phyloP scores from a whole-genome alignment of 2,329 filamentous ascomycete genomes.

The Aurifilum marmelostoma region DNA sequence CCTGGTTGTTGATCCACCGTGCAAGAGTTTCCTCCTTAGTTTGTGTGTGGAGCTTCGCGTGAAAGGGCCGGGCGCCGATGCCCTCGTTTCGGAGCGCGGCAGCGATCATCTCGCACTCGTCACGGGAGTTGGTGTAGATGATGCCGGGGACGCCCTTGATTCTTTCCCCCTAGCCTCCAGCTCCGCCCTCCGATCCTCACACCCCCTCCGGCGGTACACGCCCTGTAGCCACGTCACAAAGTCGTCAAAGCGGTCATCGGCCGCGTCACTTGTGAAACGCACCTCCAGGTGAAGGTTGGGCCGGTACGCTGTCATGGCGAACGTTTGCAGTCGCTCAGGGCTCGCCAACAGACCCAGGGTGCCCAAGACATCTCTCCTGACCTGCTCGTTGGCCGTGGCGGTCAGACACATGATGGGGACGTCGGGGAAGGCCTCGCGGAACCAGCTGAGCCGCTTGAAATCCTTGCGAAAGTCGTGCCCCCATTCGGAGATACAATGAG shows the following conservation, averaged over 20 bases:
- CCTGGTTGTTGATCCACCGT: conserved; percentile 72
- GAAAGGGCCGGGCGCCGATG: conserved; percentile 74
- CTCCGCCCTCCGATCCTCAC: conserved; percentile 61
- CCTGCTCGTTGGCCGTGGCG: conserved; percentile 81
- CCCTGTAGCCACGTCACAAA: conserved; percentile 76
- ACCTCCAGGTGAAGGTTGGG: conserved; percentile 91
- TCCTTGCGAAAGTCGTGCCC: conserved; percentile 95
- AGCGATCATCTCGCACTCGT: conserved; percentile 74
- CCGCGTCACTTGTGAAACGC: conserved; percentile 76
- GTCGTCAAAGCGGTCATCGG: conserved; percentile 71
- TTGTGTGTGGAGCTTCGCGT: conserved; percentile 68
- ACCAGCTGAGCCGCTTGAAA: conserved; percentile 86
- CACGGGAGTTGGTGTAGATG: conserved; percentile 76
- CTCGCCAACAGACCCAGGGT: conserved; percentile 69
- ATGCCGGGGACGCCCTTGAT: conserved; percentile 72
- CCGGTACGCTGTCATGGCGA: conserved; percentile 81
- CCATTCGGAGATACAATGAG: conserved; percentile 98
- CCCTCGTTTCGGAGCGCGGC: conserved; percentile 67
- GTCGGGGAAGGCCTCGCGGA: conserved; percentile 77
- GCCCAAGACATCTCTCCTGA: conserved; percentile 79
- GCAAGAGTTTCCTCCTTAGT: conserved; percentile 72
- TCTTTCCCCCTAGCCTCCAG: conserved; percentile 58
- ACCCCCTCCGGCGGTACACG: conserved; percentile 71
- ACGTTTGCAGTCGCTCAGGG: conserved; percentile 66
- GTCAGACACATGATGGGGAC: conserved; percentile 93